Evolutionary conservation across 2,329 filamentous ascomycete species (phyloP).

Genomic region (Metarhizium brunneum): DNA sequence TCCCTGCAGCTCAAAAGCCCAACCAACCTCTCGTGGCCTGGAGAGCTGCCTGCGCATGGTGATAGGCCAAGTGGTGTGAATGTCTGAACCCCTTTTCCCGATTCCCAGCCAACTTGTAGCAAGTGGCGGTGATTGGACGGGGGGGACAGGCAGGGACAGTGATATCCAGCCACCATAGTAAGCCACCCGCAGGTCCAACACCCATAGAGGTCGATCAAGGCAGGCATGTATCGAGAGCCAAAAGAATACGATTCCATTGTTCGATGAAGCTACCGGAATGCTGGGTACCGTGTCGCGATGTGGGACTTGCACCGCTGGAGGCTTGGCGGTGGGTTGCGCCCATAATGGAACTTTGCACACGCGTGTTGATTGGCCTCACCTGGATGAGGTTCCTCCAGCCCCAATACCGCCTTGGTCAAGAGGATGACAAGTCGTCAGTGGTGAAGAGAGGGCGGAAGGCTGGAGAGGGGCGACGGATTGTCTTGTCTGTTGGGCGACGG

Average conservation of each 20-base stretch:
- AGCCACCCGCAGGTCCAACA: neutral
- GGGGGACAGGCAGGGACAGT: neutral
- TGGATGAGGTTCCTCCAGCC: neutral
- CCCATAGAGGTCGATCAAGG: neutral
- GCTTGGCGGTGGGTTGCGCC: neutral
- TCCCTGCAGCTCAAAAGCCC: neutral
- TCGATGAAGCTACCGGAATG: slow-evolving; percentile 1
- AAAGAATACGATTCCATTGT: neutral
- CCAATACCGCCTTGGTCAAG: neutral
- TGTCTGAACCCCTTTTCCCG: neutral
- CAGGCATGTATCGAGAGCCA: neutral
- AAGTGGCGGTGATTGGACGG: neutral
- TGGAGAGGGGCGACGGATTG: neutral
- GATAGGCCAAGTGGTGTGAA: neutral
- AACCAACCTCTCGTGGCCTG: neutral
- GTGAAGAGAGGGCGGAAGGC: neutral
- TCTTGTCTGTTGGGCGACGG: neutral
- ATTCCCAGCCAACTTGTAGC: neutral
- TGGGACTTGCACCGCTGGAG: neutral
- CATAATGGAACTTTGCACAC: slow-evolving; percentile 3
- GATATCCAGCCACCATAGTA: neutral
- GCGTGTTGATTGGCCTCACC: slow-evolving; percentile 4
- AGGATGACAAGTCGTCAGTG: neutral
- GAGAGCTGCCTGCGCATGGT: neutral
- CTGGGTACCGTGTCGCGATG: slow-evolving; percentile 5